Conservation (phyloP, 371 early-diverging fungal genomes). For the Apophysomyces variabilis region DNA sequence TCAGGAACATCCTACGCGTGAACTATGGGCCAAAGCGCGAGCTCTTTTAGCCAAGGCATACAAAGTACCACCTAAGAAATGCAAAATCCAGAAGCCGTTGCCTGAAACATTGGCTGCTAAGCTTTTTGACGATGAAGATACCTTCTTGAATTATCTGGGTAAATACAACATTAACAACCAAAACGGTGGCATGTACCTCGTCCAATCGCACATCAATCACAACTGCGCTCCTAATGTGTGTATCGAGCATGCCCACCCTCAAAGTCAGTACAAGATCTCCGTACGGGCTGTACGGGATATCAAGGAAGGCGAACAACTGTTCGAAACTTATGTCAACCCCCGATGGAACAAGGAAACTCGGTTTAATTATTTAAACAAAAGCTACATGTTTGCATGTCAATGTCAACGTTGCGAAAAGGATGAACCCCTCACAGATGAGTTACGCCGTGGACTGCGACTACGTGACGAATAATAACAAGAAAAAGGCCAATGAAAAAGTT, state of each 20-base stretch:
- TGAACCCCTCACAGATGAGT: conserved; percentile 51
- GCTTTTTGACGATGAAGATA: conserved; percentile 61
- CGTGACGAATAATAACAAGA: conserved; percentile 30
- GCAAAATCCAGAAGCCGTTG: conserved; percentile 58
- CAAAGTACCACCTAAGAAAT: conserved; percentile 52
- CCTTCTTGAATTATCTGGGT: conserved; percentile 64
- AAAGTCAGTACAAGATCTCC: conserved; percentile 58
- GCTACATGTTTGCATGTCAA: conserved; percentile 63
- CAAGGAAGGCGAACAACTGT: conserved; percentile 62
- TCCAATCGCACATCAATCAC: conserved; percentile 68
- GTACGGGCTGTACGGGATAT: conserved; percentile 61
- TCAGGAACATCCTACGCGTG: conserved; percentile 51
- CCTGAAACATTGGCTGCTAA: conserved; percentile 46
- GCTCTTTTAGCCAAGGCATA: conserved; percentile 52
- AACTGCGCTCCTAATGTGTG: conserved; percentile 60
- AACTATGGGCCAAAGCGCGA: conserved; percentile 59
- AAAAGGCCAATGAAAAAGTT: background rate
- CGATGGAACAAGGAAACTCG: conserved; percentile 68
- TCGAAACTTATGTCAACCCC: conserved; percentile 67
- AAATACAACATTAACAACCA: conserved; percentile 75
- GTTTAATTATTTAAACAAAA: conserved; percentile 59
- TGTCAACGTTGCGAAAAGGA: conserved; percentile 65
- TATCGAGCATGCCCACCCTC: conserved; percentile 55
- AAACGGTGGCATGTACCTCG: conserved; percentile 67
- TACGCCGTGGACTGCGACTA: conserved; percentile 48